phyloP scores from a whole-genome alignment of 2,329 filamentous ascomycete species.

The Endothia cerciana region DNA sequence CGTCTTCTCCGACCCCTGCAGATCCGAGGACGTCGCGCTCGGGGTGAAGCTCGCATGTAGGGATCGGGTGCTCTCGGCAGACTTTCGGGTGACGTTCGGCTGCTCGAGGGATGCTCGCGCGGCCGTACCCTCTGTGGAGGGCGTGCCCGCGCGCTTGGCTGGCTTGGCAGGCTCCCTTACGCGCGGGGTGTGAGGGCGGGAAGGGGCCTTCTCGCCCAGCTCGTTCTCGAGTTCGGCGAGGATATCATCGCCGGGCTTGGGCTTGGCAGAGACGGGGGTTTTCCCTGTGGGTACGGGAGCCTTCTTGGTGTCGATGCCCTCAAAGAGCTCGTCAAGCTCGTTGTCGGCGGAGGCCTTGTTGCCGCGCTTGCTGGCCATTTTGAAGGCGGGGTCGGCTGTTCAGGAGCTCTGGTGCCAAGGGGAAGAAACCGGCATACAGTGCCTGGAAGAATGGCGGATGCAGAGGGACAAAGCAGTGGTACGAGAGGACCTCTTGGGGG shows the following conservation, averaged over 20 bases:
- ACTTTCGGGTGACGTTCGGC: conserved; percentile 62
- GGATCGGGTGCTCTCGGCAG: conserved; percentile 74
- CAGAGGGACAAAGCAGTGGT: background rate
- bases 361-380: conserved; percentile 64
- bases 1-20: conserved; percentile 58
- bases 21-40: conserved; percentile 65
- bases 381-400: conserved; percentile 27
- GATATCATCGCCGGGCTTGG: conserved; percentile 68
- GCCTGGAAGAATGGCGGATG: background rate
- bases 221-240: conserved; percentile 84
- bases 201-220: conserved; percentile 72
- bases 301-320: conserved; percentile 59
- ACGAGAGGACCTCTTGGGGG: background rate
- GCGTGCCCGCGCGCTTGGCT: conserved; percentile 55
- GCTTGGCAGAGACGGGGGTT: conserved; percentile 49
- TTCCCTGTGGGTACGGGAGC: conserved; percentile 51
- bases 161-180: conserved; percentile 58
- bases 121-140: conserved; percentile 46
- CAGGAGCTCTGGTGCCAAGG: background rate
- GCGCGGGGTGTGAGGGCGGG: conserved; percentile 83
- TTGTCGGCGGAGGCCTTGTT: conserved; percentile 62
- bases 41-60: conserved; percentile 74
- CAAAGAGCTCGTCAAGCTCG: conserved; percentile 68
- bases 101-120: conserved; percentile 70
- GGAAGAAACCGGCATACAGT: background rate